A percentile compares a stretch with the other conserved stretches of the same genome.
Evolutionary conservation across 768 basidiomycete genomes (phyloP).

Genomic region (Agaricus blazei): DNA sequence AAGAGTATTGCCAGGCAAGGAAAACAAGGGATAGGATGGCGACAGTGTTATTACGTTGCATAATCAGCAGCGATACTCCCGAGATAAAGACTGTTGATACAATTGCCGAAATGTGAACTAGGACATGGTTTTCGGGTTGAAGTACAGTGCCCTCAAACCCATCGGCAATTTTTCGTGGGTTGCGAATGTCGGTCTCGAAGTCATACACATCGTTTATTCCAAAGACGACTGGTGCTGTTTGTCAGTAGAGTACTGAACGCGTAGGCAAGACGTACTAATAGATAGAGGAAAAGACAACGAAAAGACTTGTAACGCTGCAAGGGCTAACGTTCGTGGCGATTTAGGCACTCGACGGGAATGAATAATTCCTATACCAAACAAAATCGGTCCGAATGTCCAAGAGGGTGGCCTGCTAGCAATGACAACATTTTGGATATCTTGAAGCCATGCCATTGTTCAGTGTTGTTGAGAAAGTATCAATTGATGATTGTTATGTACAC

Average conservation of each 20-base stretch:
- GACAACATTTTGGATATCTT: background rate
- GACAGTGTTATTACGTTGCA: conserved; percentile 9
- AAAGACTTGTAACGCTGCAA: conserved; percentile 4
- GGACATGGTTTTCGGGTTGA: conserved; percentile 8
- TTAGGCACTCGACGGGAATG: conserved; percentile 7
- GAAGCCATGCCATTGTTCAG: conserved; percentile 1
- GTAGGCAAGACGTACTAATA: conserved; percentile 1
- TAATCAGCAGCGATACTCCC: conserved; percentile 5
- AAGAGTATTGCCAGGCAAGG: conserved; percentile 14
- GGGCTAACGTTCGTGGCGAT: background rate
- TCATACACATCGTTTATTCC: conserved; percentile 16
- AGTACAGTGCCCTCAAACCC: conserved; percentile 12
- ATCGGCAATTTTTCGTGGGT: conserved; percentile 12
- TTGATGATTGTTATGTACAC: background rate
- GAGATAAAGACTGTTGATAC: conserved; percentile 12
- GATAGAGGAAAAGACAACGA: conserved; percentile 7
- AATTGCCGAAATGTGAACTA: conserved; percentile 10
- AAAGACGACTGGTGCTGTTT: conserved; percentile 10
- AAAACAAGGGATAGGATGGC: conserved; percentile 5
- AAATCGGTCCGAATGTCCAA: conserved; percentile 11
- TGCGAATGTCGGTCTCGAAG: conserved; percentile 14
- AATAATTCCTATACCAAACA: conserved; percentile 10
- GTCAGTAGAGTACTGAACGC: conserved; percentile 7
- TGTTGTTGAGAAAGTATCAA: background rate
- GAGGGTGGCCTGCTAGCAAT: conserved; percentile 11